These are phyloP conservation scores for Alternaria sp. DNA, from an alignment of 2,329 filamentous ascomycete genomes.

Conservation along the genomic window DNA sequence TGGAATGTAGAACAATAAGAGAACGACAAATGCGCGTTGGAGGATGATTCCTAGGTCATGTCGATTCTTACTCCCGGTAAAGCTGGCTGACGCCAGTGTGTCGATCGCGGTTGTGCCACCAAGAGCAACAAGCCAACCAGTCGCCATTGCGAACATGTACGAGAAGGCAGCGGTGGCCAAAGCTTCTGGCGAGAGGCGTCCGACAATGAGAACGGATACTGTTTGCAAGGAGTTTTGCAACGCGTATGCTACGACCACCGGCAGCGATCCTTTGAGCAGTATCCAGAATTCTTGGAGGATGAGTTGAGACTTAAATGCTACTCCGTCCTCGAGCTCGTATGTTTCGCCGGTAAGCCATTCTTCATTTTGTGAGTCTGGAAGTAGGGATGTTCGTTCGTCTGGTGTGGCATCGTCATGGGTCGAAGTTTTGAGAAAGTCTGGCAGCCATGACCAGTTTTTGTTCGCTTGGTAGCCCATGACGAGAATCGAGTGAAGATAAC, in stretches of 20 bases:
- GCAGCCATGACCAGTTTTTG: conserved; percentile 41
- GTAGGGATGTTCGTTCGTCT: conserved; percentile 55
- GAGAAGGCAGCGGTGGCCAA: conserved; percentile 84
- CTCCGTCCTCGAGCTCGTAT: conserved; percentile 51
- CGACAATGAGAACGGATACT: conserved; percentile 80
- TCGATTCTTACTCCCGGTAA: conserved; percentile 81
- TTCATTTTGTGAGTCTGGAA: conserved; percentile 52
- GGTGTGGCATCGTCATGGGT: conserved; percentile 38
- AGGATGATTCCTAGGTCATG: conserved; percentile 80
- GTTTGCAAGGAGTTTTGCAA: conserved; percentile 88
- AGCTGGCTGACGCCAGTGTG: conserved; percentile 82
- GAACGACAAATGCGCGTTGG: conserved; percentile 76
- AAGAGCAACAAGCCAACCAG: conserved; percentile 84
- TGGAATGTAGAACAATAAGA: conserved; percentile 75
- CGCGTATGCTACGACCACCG: conserved; percentile 84
- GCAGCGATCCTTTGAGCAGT: conserved; percentile 73
- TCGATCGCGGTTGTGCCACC: conserved; percentile 88
- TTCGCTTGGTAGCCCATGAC: conserved; percentile 37
- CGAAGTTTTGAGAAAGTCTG: conserved; percentile 36
- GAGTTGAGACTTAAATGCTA: conserved; percentile 47
- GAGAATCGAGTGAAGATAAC: conserved; percentile 1
- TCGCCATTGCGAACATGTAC: conserved; percentile 94
- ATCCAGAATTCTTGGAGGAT: conserved; percentile 70
- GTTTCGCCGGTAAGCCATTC: conserved; percentile 49
- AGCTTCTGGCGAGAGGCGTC: conserved; percentile 79